Evolutionary conservation across 1,284 basidiomycete genomes (phyloP), one percentile per base, ranked within the genome.

Genomic region (Ceratorhiza oryzae-sativae): DNA sequence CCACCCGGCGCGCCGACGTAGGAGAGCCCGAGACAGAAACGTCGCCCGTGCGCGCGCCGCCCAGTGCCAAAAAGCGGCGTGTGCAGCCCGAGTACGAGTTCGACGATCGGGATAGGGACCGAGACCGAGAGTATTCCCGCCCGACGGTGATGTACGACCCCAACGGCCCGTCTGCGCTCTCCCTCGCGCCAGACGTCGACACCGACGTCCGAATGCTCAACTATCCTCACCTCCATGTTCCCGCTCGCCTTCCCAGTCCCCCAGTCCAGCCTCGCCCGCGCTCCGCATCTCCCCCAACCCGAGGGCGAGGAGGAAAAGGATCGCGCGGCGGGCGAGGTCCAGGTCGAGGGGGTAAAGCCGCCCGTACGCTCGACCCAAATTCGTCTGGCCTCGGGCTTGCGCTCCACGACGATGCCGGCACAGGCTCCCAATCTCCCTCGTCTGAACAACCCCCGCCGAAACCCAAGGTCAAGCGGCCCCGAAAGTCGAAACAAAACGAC

Each of bases 191-290:
- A 13, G 59, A 61, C 42, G 59, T 42, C 15, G 59, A 61, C 42
- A 61, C 42, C 23, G 59, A 61, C 5, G 59, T 61, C 9, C 59
- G 59, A 41, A 61, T 61, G 59, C 59, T 61, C 42, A 61, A 41
- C 25, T 70, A 70, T 36, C 67, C 67, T 2, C 67, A 70, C n/a
- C 55, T 70, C 4, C 67, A 70, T 18, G 67, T 70, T 25, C 67
- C 67, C 30, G 2, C 67, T 6, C 53, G 63, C 25, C 27, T 68
- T 10, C 63, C 63, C 23, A 68, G 63, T 30, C 63, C 63, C 4
- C 63, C 63, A 1, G 3, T 27, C 36, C 42, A 46, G 30, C 18
- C 45, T 36, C 42, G 42, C n/a, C 6, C 42, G 18, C 30, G 30
- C 2, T 36, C 32, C 9, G 12, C 55, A 2, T 23, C 51, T 27